Base-by-base conservation (phyloP, 768 basidiomycete species). In the Leccinum incarnatum region DNA sequence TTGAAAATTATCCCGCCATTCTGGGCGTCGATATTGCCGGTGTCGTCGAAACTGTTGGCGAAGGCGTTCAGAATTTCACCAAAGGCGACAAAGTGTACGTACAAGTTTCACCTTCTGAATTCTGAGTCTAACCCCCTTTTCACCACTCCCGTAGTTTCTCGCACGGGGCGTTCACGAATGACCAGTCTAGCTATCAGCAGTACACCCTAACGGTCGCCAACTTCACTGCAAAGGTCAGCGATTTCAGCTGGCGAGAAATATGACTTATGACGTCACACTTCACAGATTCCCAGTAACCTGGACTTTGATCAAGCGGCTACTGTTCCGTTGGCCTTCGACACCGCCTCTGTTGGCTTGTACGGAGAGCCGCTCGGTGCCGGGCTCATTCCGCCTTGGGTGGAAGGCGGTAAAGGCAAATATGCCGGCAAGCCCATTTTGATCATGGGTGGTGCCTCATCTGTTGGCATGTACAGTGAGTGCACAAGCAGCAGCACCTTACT, bases 321-420 rank as follows among this genome's bases (percentile, higher is more conserved):
- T 0, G 65, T 85, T 37, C 83, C 84, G 9, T 65, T 81, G 5
- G 78, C 67, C 1, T 67, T 83, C 14, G 75, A 77, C n/a, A 79
- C 80, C 1, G 80, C 82, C 3, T 73, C 76, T 17, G 65, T 77
- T 15, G 84, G 81, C 2, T 60, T 85, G 17, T 85, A 81, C 64
- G 72, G 61, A 48, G 37, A 62, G 49, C 40, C 72, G 69, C 63
- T 75, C 23, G 80, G 80, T 7, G 67, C 75, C 1, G 76, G 72
- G 14, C 67, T 83, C 11, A 65, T 64, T 9, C 68, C 77, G 2
- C 77, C 80, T 4, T 71, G 78, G 64, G 67, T 57, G 2, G 51
- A 68, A 5, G 68, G 63, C 0, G 74, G 73, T 21, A 60, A 60
- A 40, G 77, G 70, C 1, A 77, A 73, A 47, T 81, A 81, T 57